Base-by-base conservation (phyloP, 2,329 filamentous ascomycete genomes). In the Dothistroma septosporum region DNA sequence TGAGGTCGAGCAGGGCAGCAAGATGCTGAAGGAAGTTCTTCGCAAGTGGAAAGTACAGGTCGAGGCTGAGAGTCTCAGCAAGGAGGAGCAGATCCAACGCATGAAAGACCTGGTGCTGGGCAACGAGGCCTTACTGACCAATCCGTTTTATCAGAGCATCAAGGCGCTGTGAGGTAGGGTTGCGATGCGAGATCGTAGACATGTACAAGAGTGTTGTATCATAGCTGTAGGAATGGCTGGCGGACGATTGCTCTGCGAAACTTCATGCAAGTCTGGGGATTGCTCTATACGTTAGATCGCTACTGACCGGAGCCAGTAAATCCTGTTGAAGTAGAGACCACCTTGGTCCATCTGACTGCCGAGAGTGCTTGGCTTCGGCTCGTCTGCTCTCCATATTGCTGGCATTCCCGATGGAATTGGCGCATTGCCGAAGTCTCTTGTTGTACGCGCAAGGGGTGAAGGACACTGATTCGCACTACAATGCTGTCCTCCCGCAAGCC, bases 1-100 rank as follows among this genome's bases (percentile, higher is more conserved):
- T 65, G 92, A 99, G 67, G 89, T 97, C 0, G 92, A 96, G 69
- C 86, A 93, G 73, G 94, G 94, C 8, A 96, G 89, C 73, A 84
- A 83, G 24, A 78, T 96, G 76, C 80, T 99, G 53, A 97, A 97
- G 78, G 84, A 88, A 52, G 82, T 97, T 72, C 77, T 99, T 61
- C 77, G 89, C 46, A 84, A 86, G 73, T 99, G 94, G 94, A 97
- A 96, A 80, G 82, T 85, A 56, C 80, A 85, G 66, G 80, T 86
- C 9, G 72, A 74, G 60, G 61, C 58, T 7, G 87, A 93, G 73
- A 84, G 86, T 11, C 78, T 84, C 61, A 61, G 64, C 22, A 86
- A 86, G 68, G 87, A 90, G 66, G 87, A 95, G 73, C 92, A 94
- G 80, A 85, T 93, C 8, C 80, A 83, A 64, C 83, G 86, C 68